Base-by-base conservation (phyloP, 2,329 filamentous ascomycete species). In the Stagonosporopsis cucurbitacearum region DNA sequence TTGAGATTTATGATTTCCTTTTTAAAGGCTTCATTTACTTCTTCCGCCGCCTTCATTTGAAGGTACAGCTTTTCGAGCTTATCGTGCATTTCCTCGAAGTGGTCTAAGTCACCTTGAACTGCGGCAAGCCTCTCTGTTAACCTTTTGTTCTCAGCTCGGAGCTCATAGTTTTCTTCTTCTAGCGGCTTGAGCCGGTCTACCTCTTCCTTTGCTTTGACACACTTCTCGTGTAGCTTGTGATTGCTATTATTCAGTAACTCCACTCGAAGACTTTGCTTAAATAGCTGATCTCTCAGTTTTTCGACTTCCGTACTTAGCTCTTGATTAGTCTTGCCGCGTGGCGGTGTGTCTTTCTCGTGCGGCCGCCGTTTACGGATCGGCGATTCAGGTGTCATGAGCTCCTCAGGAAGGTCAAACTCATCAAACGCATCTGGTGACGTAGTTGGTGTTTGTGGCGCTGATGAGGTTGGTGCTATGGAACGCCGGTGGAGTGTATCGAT, bases 161-260 rank as follows among this genome's bases (percentile, higher is more conserved):
- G 57, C 13, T 74, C 71, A 1, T 58, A 36, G 22, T 66, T 69
- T 46, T 68, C 57, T 6, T 71, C 62, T 43, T 69, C 64, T 5
- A 73, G 47, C 5, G 59, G 60, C 39, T 72, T 66, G 3, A 74
- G 54, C 37, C 65, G 62, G 23, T 71, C 64, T 25, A 70, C 57
- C 7, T 66, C 66, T 47, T 69, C 53, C 26, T 64, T 60, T 4
- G 66, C 60, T 36, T 58, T 55, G 3, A 73, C 68, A 43, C 69
- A 41, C 17, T 63, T 47, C 8, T 70, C 63, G 15, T 71, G 66
- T 19, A 72, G 56, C 23, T 73, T 65, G 2, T 58, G 62, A n/a
- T 73, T 73, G 28, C 70, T 64, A 32, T 70, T 68, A 39, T 65
- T 65, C 41, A 72, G 45, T 19, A 75, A 57, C 41, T 72, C 65